Percentiles rank a stretch among this genome's conserved stretches.
Evolutionary conservation across 106 monocot species (phyloP).

Genomic region (Dactylorhiza incarnata): DNA sequence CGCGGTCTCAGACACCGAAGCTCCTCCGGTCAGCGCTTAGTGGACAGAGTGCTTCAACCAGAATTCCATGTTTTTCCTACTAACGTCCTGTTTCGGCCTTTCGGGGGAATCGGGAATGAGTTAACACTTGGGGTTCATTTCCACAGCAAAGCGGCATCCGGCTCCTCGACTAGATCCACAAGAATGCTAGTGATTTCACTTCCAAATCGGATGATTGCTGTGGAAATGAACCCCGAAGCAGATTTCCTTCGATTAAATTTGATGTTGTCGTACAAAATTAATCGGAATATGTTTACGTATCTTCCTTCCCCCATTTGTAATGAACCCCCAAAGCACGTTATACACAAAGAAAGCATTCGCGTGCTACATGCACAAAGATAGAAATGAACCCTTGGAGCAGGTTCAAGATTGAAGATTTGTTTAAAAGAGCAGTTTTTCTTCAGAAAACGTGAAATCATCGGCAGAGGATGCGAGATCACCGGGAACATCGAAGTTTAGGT

Average conservation of each 20-base stretch:
- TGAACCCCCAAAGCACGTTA: no score
- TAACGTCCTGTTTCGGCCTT: slow-evolving; percentile 13
- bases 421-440: no score
- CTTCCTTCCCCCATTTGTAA: no score
- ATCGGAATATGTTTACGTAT: no score
- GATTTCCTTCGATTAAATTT: neutral
- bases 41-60: neutral
- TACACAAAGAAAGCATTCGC: no score
- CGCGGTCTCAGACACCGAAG: neutral
- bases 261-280: no score
- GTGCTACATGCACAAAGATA: no score
- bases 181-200: slow-evolving; percentile 13
- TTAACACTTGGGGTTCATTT: neutral
- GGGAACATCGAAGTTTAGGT: slow-evolving; percentile 1
- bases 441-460: neutral
- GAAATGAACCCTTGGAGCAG: no score
- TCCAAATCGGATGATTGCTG: slow-evolving; percentile 2
- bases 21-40: neutral
- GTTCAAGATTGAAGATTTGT: no score
- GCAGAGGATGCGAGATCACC: neutral
- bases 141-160: slow-evolving; percentile 4
- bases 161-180: neutral
- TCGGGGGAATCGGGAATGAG: neutral
- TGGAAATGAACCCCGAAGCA: neutral
- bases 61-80: slow-evolving; percentile 3